These are phyloP conservation scores for Phragmites australis DNA, from an alignment of 176 grass and related monocot genomes.

Conservation along the genomic window DNA sequence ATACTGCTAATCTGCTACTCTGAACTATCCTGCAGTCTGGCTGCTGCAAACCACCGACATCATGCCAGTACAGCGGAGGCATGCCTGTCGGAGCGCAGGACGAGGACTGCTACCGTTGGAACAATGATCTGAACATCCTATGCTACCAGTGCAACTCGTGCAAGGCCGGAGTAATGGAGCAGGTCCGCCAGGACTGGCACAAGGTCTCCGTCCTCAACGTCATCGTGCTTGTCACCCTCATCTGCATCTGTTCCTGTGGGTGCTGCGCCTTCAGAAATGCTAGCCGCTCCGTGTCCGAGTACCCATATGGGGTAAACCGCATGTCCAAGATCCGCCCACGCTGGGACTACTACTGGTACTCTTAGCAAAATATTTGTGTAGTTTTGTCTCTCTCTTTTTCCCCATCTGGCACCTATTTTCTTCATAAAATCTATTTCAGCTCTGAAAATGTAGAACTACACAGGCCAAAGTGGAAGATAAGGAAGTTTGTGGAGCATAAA, in stretches of 20 bases:
- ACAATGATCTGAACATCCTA: constrained; percentile 71
- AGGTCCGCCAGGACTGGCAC: constrained; percentile 89
- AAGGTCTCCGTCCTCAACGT: constrained; percentile 77
- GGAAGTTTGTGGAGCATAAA: background rate
- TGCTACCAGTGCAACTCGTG: constrained; percentile 90
- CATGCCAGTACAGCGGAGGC: constrained; percentile 76
- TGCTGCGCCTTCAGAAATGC: constrained; percentile 93
- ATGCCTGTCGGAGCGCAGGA: constrained; percentile 64
- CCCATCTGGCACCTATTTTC: background rate
- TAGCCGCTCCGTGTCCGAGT: constrained; percentile 50
- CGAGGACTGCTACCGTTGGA: constrained; percentile 86
- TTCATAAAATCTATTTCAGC: background rate
- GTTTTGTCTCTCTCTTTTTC: background rate
- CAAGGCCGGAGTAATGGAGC: constrained; percentile 94
- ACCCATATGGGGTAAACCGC: constrained; percentile 83
- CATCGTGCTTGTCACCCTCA: constrained; percentile 62
- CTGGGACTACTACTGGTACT: constrained; percentile 97
- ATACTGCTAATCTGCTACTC: background rate
- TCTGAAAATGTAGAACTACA: background rate
- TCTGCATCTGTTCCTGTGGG: constrained; percentile 65
- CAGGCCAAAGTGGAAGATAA: background rate
- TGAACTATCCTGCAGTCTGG: constrained; percentile 63
- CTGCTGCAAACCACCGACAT: constrained; percentile 95
- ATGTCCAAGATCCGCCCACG: constrained; percentile 84
- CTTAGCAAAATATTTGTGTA: background rate